These are phyloP conservation scores for Chytriomyces sp. DNA, from an alignment of 192 early-diverging fungal species.

Conservation along the genomic window DNA sequence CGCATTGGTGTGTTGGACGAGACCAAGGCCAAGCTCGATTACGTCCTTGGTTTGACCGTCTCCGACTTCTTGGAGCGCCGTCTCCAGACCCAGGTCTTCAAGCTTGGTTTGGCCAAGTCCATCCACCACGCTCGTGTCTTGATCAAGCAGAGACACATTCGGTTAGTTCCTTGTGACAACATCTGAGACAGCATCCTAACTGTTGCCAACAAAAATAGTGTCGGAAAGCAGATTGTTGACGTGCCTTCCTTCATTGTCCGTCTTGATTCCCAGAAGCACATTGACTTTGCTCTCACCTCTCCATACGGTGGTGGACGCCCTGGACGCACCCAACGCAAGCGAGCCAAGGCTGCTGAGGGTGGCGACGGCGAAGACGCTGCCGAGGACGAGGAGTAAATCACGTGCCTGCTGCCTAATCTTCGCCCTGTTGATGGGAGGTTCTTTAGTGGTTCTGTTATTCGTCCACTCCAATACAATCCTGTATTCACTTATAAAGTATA, in stretches of 20 bases:
- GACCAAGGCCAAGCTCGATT: conserved; percentile 97
- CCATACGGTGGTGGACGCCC: conserved; percentile 97
- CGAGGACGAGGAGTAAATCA: conserved; percentile 50
- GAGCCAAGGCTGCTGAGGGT: conserved; percentile 67
- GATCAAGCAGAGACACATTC: conserved; percentile 98
- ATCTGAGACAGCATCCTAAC: too few relatives aligned
- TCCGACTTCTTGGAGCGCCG: conserved; percentile 99
- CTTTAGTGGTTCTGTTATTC: too few relatives aligned
- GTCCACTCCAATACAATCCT: too few relatives aligned
- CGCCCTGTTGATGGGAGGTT: too few relatives aligned
- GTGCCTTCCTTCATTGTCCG: conserved; percentile 96
- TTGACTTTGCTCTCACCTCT: conserved; percentile 82
- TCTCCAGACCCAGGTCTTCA: conserved; percentile 99
- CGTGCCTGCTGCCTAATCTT: too few relatives aligned
- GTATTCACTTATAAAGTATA: too few relatives aligned
- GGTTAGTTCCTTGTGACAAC: conserved; percentile 42
- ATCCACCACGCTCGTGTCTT: conserved; percentile 99
- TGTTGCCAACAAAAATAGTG: conserved; percentile 47
- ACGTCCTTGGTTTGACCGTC: conserved; percentile 95
- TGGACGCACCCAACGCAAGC: conserved; percentile 97
- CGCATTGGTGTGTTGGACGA: conserved; percentile 98
- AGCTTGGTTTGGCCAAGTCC: conserved; percentile 95
- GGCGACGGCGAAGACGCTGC: conserved; percentile 31
- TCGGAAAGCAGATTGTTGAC: conserved; percentile 97
- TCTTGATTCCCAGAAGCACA: conserved; percentile 79